Conservation (phyloP, 305 asterid species). For the Solanum hybrid region DNA sequence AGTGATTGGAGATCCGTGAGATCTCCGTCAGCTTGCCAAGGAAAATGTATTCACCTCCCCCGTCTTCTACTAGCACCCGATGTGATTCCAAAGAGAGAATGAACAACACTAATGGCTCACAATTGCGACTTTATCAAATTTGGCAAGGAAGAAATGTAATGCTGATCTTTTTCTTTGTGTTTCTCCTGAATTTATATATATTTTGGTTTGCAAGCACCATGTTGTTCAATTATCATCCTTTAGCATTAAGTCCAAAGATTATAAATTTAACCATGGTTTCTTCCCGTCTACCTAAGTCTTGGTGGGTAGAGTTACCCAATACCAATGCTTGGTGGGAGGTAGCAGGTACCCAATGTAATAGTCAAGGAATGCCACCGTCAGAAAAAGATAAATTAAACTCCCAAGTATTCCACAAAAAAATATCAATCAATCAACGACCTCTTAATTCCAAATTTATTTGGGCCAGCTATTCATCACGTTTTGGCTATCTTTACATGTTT, state of each 20-base stretch:
- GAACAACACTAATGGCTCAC: constrained; percentile 17
- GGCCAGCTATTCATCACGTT: not conserved
- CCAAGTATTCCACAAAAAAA: not conserved
- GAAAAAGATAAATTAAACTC: not conserved
- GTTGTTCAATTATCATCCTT: not conserved
- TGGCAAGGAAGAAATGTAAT: constrained; percentile 51
- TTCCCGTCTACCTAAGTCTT: not conserved
- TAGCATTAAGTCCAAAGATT: not conserved
- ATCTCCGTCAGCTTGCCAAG: constrained; percentile 5
- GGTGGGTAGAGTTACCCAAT: not conserved
- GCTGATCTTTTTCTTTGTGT: not conserved
- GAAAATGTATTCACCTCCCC: constrained; percentile 25
- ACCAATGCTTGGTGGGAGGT: not conserved
- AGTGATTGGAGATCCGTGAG: not conserved
- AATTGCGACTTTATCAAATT: constrained; percentile 30
- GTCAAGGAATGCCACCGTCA: not conserved
- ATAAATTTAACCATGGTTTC: not conserved
- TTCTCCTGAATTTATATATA: not conserved
- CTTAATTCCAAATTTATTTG: not conserved
- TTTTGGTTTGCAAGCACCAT: not conserved
- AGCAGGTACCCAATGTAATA: not conserved
- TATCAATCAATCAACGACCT: not conserved
- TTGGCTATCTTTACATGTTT: not conserved
- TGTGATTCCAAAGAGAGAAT: constrained; percentile 6
- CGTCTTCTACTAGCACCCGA: constrained; percentile 1